Evolutionary conservation across 176 grass and related monocot genomes (phyloP), one percentile per base, ranked within the genome.

Genomic region (Carex littledalei): DNA sequence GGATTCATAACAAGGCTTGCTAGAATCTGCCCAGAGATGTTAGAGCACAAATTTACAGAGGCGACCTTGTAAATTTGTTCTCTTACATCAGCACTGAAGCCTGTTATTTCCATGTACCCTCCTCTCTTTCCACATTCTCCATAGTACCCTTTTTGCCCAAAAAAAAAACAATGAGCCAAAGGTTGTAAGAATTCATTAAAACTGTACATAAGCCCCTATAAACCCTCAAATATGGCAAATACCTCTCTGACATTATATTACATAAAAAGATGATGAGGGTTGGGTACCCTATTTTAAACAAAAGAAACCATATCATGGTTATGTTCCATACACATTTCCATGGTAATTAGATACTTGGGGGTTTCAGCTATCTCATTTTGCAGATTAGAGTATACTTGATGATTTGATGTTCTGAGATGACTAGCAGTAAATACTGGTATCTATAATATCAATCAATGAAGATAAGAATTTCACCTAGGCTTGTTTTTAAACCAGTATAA

Each of bases 121-220:
- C 93, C 96, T 86, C 93, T 86, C 91, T 99, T 99, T 85, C 96
- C 96, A 87, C 93, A 99, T 94, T 99, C 96, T 88, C 96, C 93
- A 69, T 95, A 87, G 84, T 94, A 99, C 81, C 96, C 96, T 99
- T 86, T 16, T 11, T 57, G 20, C 39, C 57, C 55, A 85, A 80
- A 6, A 86, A 74, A 54, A 84, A 12, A 20, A n/a, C 2, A 15
- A 59, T 63, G 45, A 84, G 32, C 54, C 17, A 79, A n/a, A 43
- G 89, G 26, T 67, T 12, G 17, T 7, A 78, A 16, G 34, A 4
- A 57, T 34, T 57, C 14, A 32, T 88, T 17, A 52, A 37, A 65
- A 82, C 12, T 49, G 43, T 45, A 29, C 8, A 66, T 21, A 35
- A 57, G 21, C 24, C 53, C 20, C 47, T 49, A 61, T n/a, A 49